These are phyloP conservation scores for Ananas comosus DNA, from an alignment of 176 grass and related monocot genomes.

Conservation along the genomic window DNA sequence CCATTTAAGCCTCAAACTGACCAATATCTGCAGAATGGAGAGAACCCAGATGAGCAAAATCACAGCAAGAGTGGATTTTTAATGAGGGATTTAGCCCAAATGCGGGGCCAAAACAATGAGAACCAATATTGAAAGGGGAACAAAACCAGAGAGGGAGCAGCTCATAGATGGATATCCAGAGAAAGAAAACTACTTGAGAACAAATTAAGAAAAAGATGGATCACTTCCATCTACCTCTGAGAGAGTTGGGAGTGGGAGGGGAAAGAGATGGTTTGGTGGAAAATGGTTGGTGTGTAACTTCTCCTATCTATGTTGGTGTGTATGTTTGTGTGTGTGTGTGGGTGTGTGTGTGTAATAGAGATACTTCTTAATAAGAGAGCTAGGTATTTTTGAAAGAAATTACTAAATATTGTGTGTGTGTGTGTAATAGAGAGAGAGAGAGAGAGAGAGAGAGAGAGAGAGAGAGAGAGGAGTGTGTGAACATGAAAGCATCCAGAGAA, in stretches of 20 bases:
- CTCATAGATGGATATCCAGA: neutral
- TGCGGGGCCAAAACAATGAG: constrained; percentile 6
- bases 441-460: neutral
- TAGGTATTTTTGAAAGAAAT: too few species aligned
- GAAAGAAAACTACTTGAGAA: constrained; percentile 5
- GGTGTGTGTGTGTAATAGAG: too few species aligned
- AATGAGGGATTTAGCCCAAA: constrained; percentile 21
- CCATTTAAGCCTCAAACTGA: constrained; percentile 14
- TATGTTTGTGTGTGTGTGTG: neutral
- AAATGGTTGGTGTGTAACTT: constrained; percentile 17
- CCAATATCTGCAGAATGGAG: neutral
- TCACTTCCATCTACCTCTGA: constrained; percentile 16
- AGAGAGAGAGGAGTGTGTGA: neutral
- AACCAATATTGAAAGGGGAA: neutral
- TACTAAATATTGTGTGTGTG: too few species aligned
- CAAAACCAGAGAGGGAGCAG: constrained; percentile 19
- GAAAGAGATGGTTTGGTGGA: neutral
- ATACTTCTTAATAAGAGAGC: too few species aligned
- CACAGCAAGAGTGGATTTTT: constrained; percentile 27
- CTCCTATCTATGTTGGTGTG: neutral
- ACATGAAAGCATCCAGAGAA: too few species aligned
- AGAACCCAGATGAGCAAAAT: constrained; percentile 5
- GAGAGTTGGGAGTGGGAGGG: neutral
- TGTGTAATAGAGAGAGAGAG: neutral
- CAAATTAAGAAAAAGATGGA: neutral